These are phyloP conservation scores for Tylopilus rubrobrunneus DNA, from an alignment of 768 basidiomycete genomes.

Conservation along the genomic window DNA sequence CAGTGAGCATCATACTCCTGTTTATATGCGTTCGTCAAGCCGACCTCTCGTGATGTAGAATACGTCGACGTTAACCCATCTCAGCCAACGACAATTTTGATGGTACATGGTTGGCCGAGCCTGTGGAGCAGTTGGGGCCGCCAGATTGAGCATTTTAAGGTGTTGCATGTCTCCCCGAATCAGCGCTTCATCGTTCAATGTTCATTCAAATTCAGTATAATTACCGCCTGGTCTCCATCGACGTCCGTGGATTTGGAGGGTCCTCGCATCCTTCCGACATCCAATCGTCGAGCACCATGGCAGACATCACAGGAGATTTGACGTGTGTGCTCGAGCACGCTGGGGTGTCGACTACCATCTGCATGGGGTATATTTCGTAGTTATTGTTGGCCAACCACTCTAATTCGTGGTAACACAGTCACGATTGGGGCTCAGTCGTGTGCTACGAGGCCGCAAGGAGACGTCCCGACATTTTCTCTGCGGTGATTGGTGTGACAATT, in stretches of 20 bases:
- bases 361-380: slow-evolving; percentile 50
- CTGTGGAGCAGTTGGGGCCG: slow-evolving; percentile 73
- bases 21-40: slow-evolving; percentile 1
- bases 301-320: slow-evolving; percentile 60
- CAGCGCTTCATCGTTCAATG: neutral
- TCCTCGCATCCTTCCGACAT: slow-evolving; percentile 65
- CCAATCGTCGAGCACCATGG: slow-evolving; percentile 53
- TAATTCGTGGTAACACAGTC: slow-evolving; percentile 36
- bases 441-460: slow-evolving; percentile 69
- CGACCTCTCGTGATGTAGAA: slow-evolving; percentile 32
- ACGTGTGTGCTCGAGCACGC: slow-evolving; percentile 58
- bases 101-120: slow-evolving; percentile 80
- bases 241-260: slow-evolving; percentile 67
- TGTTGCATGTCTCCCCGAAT: slow-evolving; percentile 9
- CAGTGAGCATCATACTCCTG: slow-evolving; percentile 34
- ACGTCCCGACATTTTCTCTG: slow-evolving; percentile 61
- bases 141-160: slow-evolving; percentile 67
- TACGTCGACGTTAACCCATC: slow-evolving; percentile 58
- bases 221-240: slow-evolving; percentile 58
- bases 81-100: slow-evolving; percentile 49
- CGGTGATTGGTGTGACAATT: slow-evolving; percentile 53
- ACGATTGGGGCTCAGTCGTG: slow-evolving; percentile 70
- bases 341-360: slow-evolving; percentile 45
- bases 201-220: slow-evolving; percentile 38
- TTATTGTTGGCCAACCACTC: neutral